Evolutionary conservation across 2,329 filamentous ascomycete genomes (phyloP).

Genomic region (Dothistroma pini): DNA sequence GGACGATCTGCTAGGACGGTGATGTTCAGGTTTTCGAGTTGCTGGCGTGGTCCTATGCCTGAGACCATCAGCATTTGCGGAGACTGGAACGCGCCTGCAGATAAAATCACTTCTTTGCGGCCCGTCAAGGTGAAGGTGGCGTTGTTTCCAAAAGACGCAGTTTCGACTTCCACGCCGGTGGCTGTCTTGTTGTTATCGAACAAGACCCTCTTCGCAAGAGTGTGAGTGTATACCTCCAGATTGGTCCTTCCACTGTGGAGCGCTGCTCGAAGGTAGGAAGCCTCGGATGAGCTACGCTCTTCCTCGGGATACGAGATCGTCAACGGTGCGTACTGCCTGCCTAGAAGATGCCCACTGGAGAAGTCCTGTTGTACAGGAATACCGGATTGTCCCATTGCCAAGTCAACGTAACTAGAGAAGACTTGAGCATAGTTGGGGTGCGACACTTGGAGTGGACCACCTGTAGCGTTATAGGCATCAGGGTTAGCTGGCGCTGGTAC

Average conservation of each 20-base stretch:
- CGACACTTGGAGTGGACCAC: conserved; percentile 2
- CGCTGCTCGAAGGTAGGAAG: conserved; percentile 7
- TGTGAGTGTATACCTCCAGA: conserved; percentile 22
- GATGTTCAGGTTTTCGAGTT: conserved; percentile 18
- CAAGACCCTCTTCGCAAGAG: conserved; percentile 30
- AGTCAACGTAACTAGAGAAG: background rate
- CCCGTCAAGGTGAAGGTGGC: conserved; percentile 20
- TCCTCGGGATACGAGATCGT: background rate
- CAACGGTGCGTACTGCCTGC: background rate
- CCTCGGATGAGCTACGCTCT: conserved; percentile 7
- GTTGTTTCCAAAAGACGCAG: conserved; percentile 5
- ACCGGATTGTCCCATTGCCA: background rate
- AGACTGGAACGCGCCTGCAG: conserved; percentile 42
- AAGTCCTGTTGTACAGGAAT: background rate
- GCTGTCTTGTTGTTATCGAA: conserved; percentile 31
- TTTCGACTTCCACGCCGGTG: conserved; percentile 35
- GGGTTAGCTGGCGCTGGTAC: background rate
- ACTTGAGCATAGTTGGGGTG: conserved; percentile 3
- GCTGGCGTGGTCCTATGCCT: conserved; percentile 18
- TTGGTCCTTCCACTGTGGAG: conserved; percentile 44
- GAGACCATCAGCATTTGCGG: conserved; percentile 38
- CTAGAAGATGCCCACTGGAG: background rate
- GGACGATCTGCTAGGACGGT: conserved; percentile 18
- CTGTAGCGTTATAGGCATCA: background rate
- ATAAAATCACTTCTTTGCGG: conserved; percentile 44